phyloP scores from a whole-genome alignment of 2,329 filamentous ascomycete species.

The Colletotrichum orbiculare region DNA sequence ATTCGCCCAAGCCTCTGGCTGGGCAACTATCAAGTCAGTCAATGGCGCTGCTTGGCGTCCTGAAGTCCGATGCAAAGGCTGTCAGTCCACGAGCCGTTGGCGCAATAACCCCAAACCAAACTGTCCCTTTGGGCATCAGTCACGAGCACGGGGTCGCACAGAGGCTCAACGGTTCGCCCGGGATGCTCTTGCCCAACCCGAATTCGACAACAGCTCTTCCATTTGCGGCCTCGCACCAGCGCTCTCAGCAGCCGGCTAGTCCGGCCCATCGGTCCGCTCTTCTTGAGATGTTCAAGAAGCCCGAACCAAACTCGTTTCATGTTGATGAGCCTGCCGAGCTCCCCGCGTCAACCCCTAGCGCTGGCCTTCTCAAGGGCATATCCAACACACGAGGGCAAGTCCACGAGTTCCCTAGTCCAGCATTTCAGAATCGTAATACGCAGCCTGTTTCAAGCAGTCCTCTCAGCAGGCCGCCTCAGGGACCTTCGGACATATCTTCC shows the following conservation, averaged over 20 bases:
- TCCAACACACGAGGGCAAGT: conserved; percentile 7
- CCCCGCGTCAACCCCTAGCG: conserved; percentile 29
- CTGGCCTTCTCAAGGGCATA: conserved; percentile 25
- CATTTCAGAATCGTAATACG: conserved; percentile 15
- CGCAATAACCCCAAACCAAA: neutral
- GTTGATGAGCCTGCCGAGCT: conserved; percentile 25
- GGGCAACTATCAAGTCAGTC: conserved; percentile 47
- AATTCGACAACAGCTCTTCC: neutral
- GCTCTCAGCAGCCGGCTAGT: conserved; percentile 44
- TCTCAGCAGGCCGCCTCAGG: conserved; percentile 31
- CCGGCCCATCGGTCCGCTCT: conserved; percentile 58
- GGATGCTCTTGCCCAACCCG: neutral
- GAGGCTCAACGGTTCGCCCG: conserved; percentile 1
- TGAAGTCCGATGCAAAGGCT: conserved; percentile 46
- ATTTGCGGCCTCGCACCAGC: conserved; percentile 20
- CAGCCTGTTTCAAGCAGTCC: conserved; percentile 33
- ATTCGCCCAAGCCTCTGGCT: conserved; percentile 35
- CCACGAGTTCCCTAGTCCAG: conserved; percentile 8
- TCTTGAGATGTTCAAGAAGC: conserved; percentile 65
- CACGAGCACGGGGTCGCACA: conserved; percentile 7
- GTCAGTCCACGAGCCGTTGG: neutral
- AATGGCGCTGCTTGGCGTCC: conserved; percentile 52
- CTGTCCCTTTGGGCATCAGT: neutral
- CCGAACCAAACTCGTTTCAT: conserved; percentile 38
- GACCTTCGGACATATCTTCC: conserved; percentile 1